Evolutionary conservation across 2,329 filamentous ascomycete genomes (phyloP).

Genomic region (Alternaria solani): DNA sequence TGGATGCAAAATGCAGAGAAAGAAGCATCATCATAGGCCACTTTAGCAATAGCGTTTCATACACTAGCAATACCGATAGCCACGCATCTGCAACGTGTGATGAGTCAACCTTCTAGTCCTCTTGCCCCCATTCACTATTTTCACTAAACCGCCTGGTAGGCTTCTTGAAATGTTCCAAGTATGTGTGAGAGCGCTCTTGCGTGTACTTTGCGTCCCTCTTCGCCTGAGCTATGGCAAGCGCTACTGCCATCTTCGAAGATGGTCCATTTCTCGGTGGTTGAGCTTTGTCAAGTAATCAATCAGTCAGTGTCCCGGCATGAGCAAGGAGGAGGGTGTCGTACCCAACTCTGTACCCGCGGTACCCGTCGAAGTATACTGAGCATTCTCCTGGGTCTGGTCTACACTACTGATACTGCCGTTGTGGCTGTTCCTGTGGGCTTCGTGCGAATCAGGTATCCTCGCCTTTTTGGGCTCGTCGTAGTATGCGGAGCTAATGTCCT

Average conservation of each 20-base stretch:
- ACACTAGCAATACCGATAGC: not conserved
- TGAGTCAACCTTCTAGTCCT: not conserved
- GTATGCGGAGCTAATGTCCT: not conserved
- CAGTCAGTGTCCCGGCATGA: not conserved
- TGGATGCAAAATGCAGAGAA: not conserved
- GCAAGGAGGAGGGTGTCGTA: not conserved
- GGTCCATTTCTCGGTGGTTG: not conserved
- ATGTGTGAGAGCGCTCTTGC: not conserved
- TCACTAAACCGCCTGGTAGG: not conserved
- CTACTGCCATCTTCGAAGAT: not conserved
- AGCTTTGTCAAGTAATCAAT: not conserved
- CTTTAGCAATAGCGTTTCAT: not conserved
- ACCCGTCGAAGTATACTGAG: not conserved
- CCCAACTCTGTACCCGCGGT: not conserved
- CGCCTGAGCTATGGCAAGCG: not conserved
- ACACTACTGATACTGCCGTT: not conserved
- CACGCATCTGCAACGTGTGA: not conserved
- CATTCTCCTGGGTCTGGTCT: not conserved
- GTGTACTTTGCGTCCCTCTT: not conserved
- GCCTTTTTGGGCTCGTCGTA: not conserved
- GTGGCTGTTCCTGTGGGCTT: not conserved
- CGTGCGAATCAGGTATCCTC: not conserved
- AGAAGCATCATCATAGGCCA: not conserved
- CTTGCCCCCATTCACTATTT: not conserved
- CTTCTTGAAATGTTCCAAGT: not conserved